Evolutionary conservation across 441 rosid genomes (phyloP).

Genomic region (Daphne laureola): DNA sequence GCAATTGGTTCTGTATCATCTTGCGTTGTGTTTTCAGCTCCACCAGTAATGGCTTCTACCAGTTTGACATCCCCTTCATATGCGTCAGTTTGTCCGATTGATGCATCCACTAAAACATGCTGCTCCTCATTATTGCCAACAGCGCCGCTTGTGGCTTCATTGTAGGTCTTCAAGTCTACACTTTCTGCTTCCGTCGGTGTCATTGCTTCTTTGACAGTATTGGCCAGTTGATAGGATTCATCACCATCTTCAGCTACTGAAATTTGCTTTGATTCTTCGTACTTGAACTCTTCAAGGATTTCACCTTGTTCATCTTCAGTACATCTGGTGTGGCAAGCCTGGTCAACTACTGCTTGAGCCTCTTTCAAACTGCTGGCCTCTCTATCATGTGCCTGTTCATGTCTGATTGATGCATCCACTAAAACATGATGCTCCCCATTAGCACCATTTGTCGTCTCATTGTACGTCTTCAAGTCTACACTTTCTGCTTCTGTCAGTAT

Average conservation of each 20-base stretch:
- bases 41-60: conserved; percentile 13
- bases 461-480: conserved; percentile 18
- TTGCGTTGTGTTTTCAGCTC: conserved; percentile 10
- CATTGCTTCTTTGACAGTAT: conserved; percentile 5
- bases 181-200: conserved; percentile 15
- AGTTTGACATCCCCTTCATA: conserved; percentile 12
- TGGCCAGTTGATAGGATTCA: conserved; percentile 14
- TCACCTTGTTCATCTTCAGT: conserved; percentile 12
- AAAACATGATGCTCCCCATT: conserved; percentile 15
- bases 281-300: conserved; percentile 10
- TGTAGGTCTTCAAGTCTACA: conserved; percentile 18
- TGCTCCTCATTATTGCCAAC: conserved; percentile 14
- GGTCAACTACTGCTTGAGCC: conserved; percentile 13
- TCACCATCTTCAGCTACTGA: conserved; percentile 12
- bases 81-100: conserved; percentile 12
- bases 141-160: conserved; percentile 12
- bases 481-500: conserved; percentile 16
- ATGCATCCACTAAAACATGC: conserved; percentile 13
- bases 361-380: conserved; percentile 12
- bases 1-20: conserved; percentile 13
- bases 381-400: conserved; percentile 16
- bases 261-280: conserved; percentile 13
- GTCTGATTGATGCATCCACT: conserved; percentile 13
- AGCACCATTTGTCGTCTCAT: conserved; percentile 12
- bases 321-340: conserved; percentile 1